Percentiles rank a stretch among this genome's conserved stretches.
phyloP scores from a whole-genome alignment of 805 yeast species.

The Candida argentea region DNA sequence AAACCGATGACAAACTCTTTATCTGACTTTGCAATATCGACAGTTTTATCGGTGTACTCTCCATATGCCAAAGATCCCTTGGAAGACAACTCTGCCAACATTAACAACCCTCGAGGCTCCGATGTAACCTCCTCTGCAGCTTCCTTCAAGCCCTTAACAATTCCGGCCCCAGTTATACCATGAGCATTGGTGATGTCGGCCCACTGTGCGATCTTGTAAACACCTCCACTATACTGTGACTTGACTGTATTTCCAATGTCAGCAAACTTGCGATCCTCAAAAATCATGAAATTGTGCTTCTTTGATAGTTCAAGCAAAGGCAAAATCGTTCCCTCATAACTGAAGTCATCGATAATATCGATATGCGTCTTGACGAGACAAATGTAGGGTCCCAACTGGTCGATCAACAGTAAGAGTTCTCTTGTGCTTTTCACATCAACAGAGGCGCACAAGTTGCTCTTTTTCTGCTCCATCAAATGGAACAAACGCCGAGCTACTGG shows the following conservation, averaged over 20 bases:
- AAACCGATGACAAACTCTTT: conserved; percentile 91
- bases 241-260: conserved; percentile 98
- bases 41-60: conserved; percentile 77
- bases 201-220: conserved; percentile 85
- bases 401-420: conserved; percentile 65
- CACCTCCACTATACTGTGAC: conserved; percentile 86
- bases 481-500: conserved; percentile 73
- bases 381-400: conserved; percentile 80
- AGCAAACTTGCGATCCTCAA: conserved; percentile 97
- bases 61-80: conserved; percentile 92
- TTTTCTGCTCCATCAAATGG: conserved; percentile 62
- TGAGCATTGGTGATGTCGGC: conserved; percentile 97
- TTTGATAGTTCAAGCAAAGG: conserved; percentile 66
- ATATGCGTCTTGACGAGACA: conserved; percentile 92
- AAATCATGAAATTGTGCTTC: conserved; percentile 82
- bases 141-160: conserved; percentile 77
- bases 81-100: conserved; percentile 93
- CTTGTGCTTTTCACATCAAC: conserved; percentile 76
- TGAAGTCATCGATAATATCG: conserved; percentile 84
- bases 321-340: conserved; percentile 64
- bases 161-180: conserved; percentile 93
- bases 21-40: conserved; percentile 76
- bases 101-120: conserved; percentile 82
- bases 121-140: conserved; percentile 62
- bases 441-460: conserved; percentile 90